Conservation (phyloP, 371 early-diverging fungal species). For the Dichotomocladium elegans region DNA sequence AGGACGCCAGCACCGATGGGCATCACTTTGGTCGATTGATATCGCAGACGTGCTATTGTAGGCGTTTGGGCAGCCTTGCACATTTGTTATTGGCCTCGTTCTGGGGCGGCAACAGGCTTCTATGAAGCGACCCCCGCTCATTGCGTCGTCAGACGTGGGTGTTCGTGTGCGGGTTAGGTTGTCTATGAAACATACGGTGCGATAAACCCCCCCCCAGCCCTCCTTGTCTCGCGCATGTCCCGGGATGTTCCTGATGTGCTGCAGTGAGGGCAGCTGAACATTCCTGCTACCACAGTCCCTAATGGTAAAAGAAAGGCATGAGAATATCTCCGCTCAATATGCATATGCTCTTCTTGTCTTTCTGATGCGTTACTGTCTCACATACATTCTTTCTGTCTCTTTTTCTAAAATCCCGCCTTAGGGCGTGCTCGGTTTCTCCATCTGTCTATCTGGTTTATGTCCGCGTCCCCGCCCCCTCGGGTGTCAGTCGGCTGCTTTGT, state of each 20-base stretch:
- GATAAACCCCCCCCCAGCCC: conserved; percentile 55
- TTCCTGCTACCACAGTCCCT: conserved; percentile 34
- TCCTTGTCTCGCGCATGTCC: conserved; percentile 41
- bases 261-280: conserved; percentile 18
- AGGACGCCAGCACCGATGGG: no score
- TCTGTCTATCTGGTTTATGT: conserved; percentile 1
- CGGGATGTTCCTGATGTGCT: conserved; percentile 25
- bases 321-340: no score
- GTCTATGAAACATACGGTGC: no score
- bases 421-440: conserved; percentile 1
- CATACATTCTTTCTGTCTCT: no score
- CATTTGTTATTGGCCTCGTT: conserved; percentile 58
- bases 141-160: no score
- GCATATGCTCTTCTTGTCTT: no score
- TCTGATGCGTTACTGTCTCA: background rate
- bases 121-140: conserved; percentile 57
- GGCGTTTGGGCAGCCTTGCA: conserved; percentile 44
- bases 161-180: conserved; percentile 44
- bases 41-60: conserved; percentile 51
- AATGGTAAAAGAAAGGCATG: conserved; percentile 25
- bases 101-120: conserved; percentile 53
- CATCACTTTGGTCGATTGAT: conserved; percentile 52
- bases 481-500: conserved; percentile 1
- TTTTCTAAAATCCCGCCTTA: no score
- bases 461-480: background rate